Conservation (phyloP, 768 basidiomycete genomes). For the Tremella fuciformis region DNA sequence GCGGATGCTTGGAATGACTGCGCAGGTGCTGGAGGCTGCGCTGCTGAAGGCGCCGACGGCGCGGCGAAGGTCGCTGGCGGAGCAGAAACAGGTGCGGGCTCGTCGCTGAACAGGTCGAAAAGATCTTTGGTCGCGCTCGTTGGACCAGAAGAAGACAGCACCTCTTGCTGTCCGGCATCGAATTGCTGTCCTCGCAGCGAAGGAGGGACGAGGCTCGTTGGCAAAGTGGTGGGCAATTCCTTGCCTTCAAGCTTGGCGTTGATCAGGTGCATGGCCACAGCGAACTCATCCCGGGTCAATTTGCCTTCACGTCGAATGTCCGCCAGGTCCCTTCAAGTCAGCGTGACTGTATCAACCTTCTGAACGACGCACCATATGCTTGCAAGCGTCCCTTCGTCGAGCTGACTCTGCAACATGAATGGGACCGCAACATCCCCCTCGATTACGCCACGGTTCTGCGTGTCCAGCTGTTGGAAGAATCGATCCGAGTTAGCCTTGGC, state of each 20-base stretch:
- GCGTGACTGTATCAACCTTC: background rate
- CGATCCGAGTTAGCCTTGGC: slow-evolving; percentile 76
- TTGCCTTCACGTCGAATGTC: slow-evolving; percentile 84
- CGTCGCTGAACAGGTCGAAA: slow-evolving; percentile 52
- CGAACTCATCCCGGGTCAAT: slow-evolving; percentile 86
- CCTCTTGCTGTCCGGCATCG: slow-evolving; percentile 45
- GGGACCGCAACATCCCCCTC: slow-evolving; percentile 93
- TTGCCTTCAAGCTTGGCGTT: slow-evolving; percentile 76
- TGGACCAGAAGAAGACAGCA: slow-evolving; percentile 42
- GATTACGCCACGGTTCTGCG: slow-evolving; percentile 69
- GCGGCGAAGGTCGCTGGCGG: slow-evolving; percentile 17
- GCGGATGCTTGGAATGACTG: slow-evolving; percentile 12
- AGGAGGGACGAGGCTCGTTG: slow-evolving; percentile 74
- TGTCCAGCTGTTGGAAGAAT: slow-evolving; percentile 79
- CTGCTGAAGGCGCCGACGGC: slow-evolving; percentile 10
- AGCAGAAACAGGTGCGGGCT: slow-evolving; percentile 18
- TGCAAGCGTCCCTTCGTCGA: slow-evolving; percentile 79
- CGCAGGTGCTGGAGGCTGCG: slow-evolving; percentile 3
- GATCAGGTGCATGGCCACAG: slow-evolving; percentile 91
- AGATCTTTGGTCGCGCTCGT: slow-evolving; percentile 48
- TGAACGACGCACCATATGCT: slow-evolving; percentile 71
- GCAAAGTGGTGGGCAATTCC: slow-evolving; percentile 64
- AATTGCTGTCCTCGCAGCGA: slow-evolving; percentile 59
- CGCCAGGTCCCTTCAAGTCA: slow-evolving; percentile 73
- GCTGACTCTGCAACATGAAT: slow-evolving; percentile 86